Evolutionary conservation across 345 rosid species (phyloP).

Genomic region (Hirschfeldia incana): DNA sequence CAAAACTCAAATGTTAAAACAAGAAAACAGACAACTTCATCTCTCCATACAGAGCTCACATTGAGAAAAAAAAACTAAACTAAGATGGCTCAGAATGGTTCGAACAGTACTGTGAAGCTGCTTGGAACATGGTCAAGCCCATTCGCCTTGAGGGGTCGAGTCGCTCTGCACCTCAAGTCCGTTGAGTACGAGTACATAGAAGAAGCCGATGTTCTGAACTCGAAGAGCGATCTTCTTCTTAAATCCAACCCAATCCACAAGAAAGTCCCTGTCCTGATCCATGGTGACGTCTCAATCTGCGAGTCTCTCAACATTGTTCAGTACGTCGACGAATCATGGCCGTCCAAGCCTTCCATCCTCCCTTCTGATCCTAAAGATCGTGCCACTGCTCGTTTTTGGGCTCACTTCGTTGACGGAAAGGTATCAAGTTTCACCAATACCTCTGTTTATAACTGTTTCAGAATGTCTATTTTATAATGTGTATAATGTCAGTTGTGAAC

Average conservation of each 20-base stretch:
- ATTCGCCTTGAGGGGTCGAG: slow-evolving; percentile 33
- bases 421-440: slow-evolving; percentile 29
- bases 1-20: slow-evolving; percentile 11
- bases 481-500: not conserved
- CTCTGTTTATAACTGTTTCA: not conserved
- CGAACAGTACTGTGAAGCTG: slow-evolving; percentile 16
- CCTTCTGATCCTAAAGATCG: slow-evolving; percentile 56
- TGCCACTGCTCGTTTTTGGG: slow-evolving; percentile 70
- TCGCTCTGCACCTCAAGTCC: slow-evolving; percentile 36
- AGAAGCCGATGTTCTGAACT: slow-evolving; percentile 25
- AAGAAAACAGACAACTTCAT: slow-evolving; percentile 12
- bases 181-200: slow-evolving; percentile 30
- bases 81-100: slow-evolving; percentile 17
- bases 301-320: slow-evolving; percentile 72
- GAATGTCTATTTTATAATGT: no score
- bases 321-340: slow-evolving; percentile 71
- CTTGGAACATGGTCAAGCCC: slow-evolving; percentile 36
- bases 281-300: slow-evolving; percentile 55
- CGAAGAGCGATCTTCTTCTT: slow-evolving; percentile 67
- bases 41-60: not conserved
- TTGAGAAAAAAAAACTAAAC: not conserved
- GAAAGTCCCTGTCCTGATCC: slow-evolving; percentile 72
- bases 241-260: slow-evolving; percentile 42
- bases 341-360: slow-evolving; percentile 50
- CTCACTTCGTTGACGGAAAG: slow-evolving; percentile 60